phyloP scores from a whole-genome alignment of 2,329 filamentous ascomycete genomes.

The Fusarium sulawesiense region DNA sequence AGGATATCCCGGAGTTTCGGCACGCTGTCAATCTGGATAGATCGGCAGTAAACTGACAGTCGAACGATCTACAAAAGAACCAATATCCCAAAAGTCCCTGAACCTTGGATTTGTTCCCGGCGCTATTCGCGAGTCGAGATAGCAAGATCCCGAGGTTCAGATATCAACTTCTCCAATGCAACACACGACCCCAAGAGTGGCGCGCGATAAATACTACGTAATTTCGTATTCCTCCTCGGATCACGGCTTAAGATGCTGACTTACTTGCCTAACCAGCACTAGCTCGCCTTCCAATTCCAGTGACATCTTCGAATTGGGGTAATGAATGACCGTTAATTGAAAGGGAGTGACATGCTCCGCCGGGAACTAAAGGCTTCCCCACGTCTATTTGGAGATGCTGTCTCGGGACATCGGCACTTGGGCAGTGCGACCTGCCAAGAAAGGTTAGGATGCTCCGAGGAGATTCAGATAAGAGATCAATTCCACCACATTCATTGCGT shows the following conservation, averaged over 20 bases:
- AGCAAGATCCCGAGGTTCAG: background rate
- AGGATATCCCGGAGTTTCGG: constrained; percentile 14
- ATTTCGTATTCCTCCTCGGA: constrained; percentile 12
- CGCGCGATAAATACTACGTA: background rate
- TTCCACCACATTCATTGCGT: background rate
- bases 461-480: constrained; percentile 3
- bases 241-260: constrained; percentile 3
- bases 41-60: background rate
- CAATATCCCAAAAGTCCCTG: constrained; percentile 16
- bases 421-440: constrained; percentile 8
- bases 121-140: background rate
- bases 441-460: constrained; percentile 1
- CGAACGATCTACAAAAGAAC: constrained; percentile 17
- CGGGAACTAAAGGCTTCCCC: background rate
- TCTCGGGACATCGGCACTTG: constrained; percentile 5
- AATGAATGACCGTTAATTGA: background rate
- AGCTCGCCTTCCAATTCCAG: background rate
- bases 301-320: background rate
- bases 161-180: background rate
- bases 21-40: constrained; percentile 21
- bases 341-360: constrained; percentile 12
- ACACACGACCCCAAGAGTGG: background rate
- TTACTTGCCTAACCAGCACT: background rate
- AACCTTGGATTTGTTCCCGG: background rate
- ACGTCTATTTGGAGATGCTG: background rate